Base-by-base conservation (phyloP, 345 rosid genomes). In the Euphorbia pulcherrima region DNA sequence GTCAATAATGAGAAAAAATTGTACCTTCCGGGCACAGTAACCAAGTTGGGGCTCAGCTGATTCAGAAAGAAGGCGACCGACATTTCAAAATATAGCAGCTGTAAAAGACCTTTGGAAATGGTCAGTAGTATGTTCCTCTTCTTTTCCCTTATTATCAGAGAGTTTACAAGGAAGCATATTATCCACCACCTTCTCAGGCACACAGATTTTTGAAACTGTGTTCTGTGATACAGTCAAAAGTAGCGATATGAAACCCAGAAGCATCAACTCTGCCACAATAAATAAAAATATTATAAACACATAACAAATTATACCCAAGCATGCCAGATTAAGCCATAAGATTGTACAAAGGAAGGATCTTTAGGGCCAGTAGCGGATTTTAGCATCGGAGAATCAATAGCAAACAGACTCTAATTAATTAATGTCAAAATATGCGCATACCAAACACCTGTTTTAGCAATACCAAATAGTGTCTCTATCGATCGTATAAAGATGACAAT, bases 51-150 rank as follows among this genome's bases (percentile, higher is more conserved):
- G 37, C 53, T 79, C 68, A 12, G 64, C 17, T 41, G 84, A 72
- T 65, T 86, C 89, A 55, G 88, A 82, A 0, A 89, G 80, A 57
- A 89, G 75, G 63, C 80, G 92, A 58, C 90, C 76, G 2, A 82
- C 69, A 44, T 73, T 46, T 50, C 84, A 74, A 5, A 78, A 53
- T 30, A 86, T 46, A 20, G 78, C 67, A 10, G 69, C 46, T 59
- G 73, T 14, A 53, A 78, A 59, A 18, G 73, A 74, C n/a, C 53
- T 75, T 64, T 85, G 89, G 68, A 83, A 81, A 81, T 88, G 89
- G 37, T 79, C 66, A 47, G 80, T 72, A 6, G 80, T 47, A 20
- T 67, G 81, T 58, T 26, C 68, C 28, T 40, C 64, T 65, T 51
- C 61, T 68, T 51, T 68, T n/a, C 0, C 8, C 53, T 65, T 51